Evolutionary conservation across 331 rosid genomes (phyloP), one percentile per base, ranked within the genome.

Genomic region (Prunus yedoensis): DNA sequence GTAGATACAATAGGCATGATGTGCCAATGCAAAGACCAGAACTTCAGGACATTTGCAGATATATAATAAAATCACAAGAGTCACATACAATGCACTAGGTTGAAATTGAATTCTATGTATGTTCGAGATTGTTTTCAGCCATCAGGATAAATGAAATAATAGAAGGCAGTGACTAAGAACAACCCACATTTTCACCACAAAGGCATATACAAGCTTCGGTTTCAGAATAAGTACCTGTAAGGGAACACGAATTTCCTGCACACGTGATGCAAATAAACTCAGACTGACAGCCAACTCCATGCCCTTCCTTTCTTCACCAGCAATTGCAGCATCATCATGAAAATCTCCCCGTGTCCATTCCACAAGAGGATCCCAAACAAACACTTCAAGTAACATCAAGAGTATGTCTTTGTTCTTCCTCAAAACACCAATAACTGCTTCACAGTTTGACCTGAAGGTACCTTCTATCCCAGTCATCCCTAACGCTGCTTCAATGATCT

Each of bases 271-370:
- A 90, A 94, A 94, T 79, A 94, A 81, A 87, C 97, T 91, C 83
- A 94, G 88, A 90, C 97, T 94, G 81, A 94, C 97, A 87, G 98
- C 98, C 87, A 91, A 86, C 84, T 94, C 98, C 98, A 94, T 94
- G 78, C 98, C 98, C 84, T 88, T 94, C 83, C 98, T 91, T 86
- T 94, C 98, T 86, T 94, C 98, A 78, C 96, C 96, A 32, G 97
- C 98, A 80, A 91, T 94, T 71, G 98, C 92, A 79, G 98, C 96
- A 81, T 89, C 96, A 64, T 94, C 98, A 75, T 90, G 97, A 81
- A 94, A 90, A 87, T 94, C 97, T 80, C 98, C 98, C 8, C 97
- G 89, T 52, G 98, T 94, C 98, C 98, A 94, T 79, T 91, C 98
- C 68, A 91, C 93, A 46, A 94, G 96, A 65, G 97, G 98, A 75